Evolutionary conservation across 2,329 filamentous ascomycete species (phyloP), one percentile per base, ranked within the genome.

Genomic region (Hypoxylon sp.): DNA sequence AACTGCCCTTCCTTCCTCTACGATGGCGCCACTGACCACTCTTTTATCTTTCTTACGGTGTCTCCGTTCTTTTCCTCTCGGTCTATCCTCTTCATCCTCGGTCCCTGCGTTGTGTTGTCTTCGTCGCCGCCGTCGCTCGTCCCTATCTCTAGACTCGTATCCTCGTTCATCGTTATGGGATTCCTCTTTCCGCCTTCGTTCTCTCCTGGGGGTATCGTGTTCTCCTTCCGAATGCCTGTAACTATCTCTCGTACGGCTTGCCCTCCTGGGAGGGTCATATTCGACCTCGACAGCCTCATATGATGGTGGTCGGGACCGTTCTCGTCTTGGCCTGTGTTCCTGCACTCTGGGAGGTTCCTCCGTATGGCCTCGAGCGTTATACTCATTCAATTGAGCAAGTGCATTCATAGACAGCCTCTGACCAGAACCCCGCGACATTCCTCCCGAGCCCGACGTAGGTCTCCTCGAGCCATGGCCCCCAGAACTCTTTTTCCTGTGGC

Each of bases 21-120:
- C 80, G 16, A 90, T 79, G 0, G 89, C 88, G 19, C 90, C 90
- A 67, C 90, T 93, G 19, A 91, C 89, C n/a, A 91, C 82, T 65
- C 91, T 81, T 61, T 83, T 84, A 69, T 83, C 84, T 43, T 77
- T 77, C 52, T 79, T 79, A 55, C 74, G 75, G 12, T 76, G 77
- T 67, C 71, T 81, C 70, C 72, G 65, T 51, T 71, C 69, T 19
- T 59, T 61, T 60, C 72, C 72, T 41, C 63, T 54, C 2, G 60
- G 51, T 23, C 37, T 56, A 3, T 61, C 53, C 7, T 72, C 70
- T 21, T 70, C 70, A 7, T 71, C 62, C 19, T 72, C 71, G 12
- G 64, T 56, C 4, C 67, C 69, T 19, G 43, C 62, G 16, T 65
- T 50, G 23, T 43, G 50, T 3, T 58, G 63, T 39, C 53, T 56